Percentiles rank a stretch among this genome's conserved stretches.
Conservation (phyloP, 2,329 filamentous ascomycete genomes). For the Ceratocystis ficicola region DNA sequence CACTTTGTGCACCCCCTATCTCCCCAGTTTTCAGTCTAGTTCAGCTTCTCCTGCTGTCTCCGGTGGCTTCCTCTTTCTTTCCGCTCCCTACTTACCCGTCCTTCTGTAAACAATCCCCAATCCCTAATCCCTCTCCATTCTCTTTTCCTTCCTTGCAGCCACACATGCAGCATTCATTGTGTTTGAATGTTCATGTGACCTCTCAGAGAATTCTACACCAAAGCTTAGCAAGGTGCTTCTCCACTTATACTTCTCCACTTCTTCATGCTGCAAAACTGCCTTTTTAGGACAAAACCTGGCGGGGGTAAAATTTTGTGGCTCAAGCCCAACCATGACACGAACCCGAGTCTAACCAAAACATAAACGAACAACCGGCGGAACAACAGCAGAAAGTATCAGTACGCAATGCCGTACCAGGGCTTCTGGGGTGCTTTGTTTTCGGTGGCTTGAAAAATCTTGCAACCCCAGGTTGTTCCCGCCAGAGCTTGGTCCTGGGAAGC, state of each 20-base stretch:
- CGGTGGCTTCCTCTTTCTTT: not conserved
- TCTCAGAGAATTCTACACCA: not conserved
- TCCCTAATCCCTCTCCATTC: constrained; percentile 24
- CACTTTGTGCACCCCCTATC: not conserved
- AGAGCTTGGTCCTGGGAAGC: no score
- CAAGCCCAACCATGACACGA: no score
- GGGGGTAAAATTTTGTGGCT: no score
- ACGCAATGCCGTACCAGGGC: no score
- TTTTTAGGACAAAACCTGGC: not conserved
- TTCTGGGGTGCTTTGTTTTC: no score
- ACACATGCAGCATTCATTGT: not conserved
- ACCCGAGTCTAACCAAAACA: no score
- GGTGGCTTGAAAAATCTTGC: no score
- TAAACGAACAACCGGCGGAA: no score
- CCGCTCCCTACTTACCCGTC: not conserved
- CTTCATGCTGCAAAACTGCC: not conserved
- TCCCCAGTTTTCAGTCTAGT: not conserved
- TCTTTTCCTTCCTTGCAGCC: constrained; percentile 22
- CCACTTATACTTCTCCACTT: not conserved
- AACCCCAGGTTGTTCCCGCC: no score
- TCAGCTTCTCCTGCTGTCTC: not conserved
- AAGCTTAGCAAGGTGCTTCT: not conserved
- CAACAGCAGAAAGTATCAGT: no score
- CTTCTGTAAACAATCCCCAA: not conserved
- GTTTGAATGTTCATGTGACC: constrained; percentile 7